Evolutionary conservation across 2,329 filamentous ascomycete genomes (phyloP), one percentile per base, ranked within the genome.

Genomic region (Neofusicoccum sp.): DNA sequence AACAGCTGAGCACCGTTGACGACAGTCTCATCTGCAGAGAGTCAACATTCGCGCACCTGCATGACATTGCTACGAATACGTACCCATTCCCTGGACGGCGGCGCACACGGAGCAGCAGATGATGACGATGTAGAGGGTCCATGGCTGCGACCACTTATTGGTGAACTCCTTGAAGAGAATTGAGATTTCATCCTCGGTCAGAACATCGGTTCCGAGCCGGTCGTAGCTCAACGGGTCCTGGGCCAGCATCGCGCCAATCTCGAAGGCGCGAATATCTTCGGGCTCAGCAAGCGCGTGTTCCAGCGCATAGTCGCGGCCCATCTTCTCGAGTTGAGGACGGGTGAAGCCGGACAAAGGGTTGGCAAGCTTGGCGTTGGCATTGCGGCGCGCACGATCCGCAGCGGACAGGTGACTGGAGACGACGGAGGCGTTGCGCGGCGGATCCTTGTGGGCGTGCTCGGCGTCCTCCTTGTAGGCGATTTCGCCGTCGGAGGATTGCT

Each of bases 1-100:
- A 88, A 88, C 26, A 84, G 79, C 65, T 89, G 87, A 7, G 85
- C 86, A 44, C 86, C 86, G 67, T 89, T 89, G 65, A 89, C 84
- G 30, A 88, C 86, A 0, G 86, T 88, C 73, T 89, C 85, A 70
- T 89, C 86, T 79, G 51, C 30, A 16, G 47, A 6, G 28, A 36
- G 38, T 58, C 36, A 62, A 28, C 33, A 38, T 40, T 58, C 24
- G 6, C 14, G 12, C 12, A 33, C 4, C 14, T 43, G 24, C 36
- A 56, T 4, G 28, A 20, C 20, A 20, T 20, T 8, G 20, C 11
- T 14, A 14, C 24, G 49, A 47, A 40, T 12, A 71, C 77, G 64
- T 68, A 80, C 79, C 79, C 85, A 88, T 88, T 66, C 87, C 87
- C 68, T 90, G 88, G 0, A 90, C 88, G 26, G 86, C 86, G 14